Base-by-base conservation (phyloP, 768 basidiomycete species). In the Tephrocybe sp. region DNA sequence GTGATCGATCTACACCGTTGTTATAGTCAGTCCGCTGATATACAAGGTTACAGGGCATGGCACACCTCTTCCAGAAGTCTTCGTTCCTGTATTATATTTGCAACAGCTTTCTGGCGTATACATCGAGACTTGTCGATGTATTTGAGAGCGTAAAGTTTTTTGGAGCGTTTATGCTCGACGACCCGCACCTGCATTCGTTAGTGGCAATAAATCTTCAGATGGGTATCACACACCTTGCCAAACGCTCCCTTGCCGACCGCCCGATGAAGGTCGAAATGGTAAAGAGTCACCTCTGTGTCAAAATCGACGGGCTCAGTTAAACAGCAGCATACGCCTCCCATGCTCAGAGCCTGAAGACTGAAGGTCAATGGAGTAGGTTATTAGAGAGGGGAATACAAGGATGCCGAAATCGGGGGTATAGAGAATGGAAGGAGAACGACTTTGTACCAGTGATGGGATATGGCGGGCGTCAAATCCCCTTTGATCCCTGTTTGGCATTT, bases 181-280 rank as follows among this genome's bases (percentile, higher is more conserved):
- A 98, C 94, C 64, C 95, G 85, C 67, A 98, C 95, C 93, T 96
- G 44, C 46, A 46, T 26, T 24, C 32, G 39, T 39, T 45, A 51
- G 54, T 34, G 42, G 14, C 28, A 39, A 56, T 34, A 24, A 55
- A 38, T 33, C 48, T 30, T 30, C 28, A 45, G 3, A 50, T 47
- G 45, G 53, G 28, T 26, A 28, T 45, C 49, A 67, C 78, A 30
- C 46, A 94, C 95, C 85, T 98, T 98, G 68, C 96, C 96, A 75
- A 98, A 99, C 21, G 96, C 93, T 39, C 97, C 96, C 69, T 93
- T 97, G 37, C 97, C 97, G 12, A 98, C 92, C 18, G 90, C 92
- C 42, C 94, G 83, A 65, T 97, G 86, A 41, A 99, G 87, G 66
- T 96, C 91, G 64, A 98, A 99, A 73, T 98, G 96, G 72, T 88